Evolutionary conservation across 2,329 filamentous ascomycete genomes (phyloP).

Genomic region (Thermomyces lanuginosus): DNA sequence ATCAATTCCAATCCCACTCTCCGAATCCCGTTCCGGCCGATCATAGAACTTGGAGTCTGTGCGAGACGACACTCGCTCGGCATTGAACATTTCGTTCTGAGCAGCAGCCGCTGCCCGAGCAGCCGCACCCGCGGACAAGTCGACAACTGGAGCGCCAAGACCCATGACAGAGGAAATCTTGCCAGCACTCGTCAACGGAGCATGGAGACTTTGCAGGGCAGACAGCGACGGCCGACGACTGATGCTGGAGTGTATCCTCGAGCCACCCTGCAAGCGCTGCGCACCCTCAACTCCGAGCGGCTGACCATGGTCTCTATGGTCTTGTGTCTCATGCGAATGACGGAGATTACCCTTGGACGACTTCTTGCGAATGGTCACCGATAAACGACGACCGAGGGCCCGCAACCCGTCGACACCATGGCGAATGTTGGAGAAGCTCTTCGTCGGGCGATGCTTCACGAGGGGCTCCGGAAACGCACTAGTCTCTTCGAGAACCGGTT

Average conservation of each 20-base stretch:
- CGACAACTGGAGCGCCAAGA: slow-evolving; percentile 23
- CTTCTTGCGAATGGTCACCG: slow-evolving; percentile 24
- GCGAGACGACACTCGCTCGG: slow-evolving; percentile 10
- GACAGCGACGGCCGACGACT: slow-evolving; percentile 22
- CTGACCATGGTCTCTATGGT: slow-evolving; percentile 2
- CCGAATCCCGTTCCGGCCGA: slow-evolving; percentile 30
- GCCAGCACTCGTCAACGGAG: slow-evolving; percentile 13
- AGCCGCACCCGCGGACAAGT: slow-evolving; percentile 27
- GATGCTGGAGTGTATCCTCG: too few species aligned
- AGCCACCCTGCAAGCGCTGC: slow-evolving; percentile 13
- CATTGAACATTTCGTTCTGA: slow-evolving; percentile 29
- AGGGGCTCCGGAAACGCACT: slow-evolving; percentile 16
- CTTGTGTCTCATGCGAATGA: slow-evolving; percentile 4
- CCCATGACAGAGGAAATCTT: slow-evolving; percentile 22
- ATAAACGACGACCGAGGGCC: slow-evolving; percentile 25
- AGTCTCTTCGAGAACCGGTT: slow-evolving; percentile 17
- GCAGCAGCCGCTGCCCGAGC: slow-evolving; percentile 34
- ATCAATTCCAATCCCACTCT: slow-evolving; percentile 35
- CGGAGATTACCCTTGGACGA: slow-evolving; percentile 15
- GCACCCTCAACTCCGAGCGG: slow-evolving; percentile 8
- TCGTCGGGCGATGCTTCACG: slow-evolving; percentile 20
- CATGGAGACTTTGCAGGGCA: slow-evolving; percentile 19
- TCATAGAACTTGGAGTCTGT: slow-evolving; percentile 18
- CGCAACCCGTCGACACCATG: slow-evolving; percentile 26
- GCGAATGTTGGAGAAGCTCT: slow-evolving; percentile 28